Base-by-base conservation (phyloP, 176 grass and related monocot species). In the Poa pratensis region DNA sequence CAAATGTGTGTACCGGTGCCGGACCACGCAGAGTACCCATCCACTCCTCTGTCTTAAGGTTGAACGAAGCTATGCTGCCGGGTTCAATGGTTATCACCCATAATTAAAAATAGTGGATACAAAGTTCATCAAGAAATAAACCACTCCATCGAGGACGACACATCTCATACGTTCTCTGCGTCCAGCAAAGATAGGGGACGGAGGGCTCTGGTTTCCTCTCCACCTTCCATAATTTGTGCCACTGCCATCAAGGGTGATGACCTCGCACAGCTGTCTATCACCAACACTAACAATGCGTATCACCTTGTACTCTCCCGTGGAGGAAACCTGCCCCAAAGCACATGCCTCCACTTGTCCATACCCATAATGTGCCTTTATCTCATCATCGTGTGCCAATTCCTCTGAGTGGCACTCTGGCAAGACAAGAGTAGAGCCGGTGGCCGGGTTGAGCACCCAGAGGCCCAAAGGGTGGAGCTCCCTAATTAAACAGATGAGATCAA, bases 31-130 rank as follows among this genome's bases (percentile, higher is more conserved):
- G 20, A 71, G 40, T 22, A 5, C 68, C 39, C 32, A 39, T n/a
- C 69, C 69, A 73, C 69, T 46, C 69, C n/a, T 73, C 69, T 26
- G 69, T 73, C n/a, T 26, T 40, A 14, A 73, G 69, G 69, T 73
- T 48, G 69, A 73, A 73, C 13, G 40, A 73, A 16, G 40, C 40
- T 73, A 48, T 48, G 69, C 69, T 48, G 42, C 42, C 69, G 0
- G 42, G 69, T 15, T 48, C 42, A 17, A 26, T 48, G 11, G 22
- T 48, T 2, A 48, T 16, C 23, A 48, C 42, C 42, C 42, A 0
- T 13, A 23, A 23, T 45, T 23, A 8, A 3, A 5, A 42, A 23
- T 23, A 7, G 12, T 26, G 22, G 0, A 2, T 42, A 8, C 15
- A 17, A 73, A 48, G 1, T 73, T 0, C 42, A 73, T 46, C 42